Evolutionary conservation across 495 filamentous ascomycete species (phyloP).

Genomic region (Penicillium argentinense): DNA sequence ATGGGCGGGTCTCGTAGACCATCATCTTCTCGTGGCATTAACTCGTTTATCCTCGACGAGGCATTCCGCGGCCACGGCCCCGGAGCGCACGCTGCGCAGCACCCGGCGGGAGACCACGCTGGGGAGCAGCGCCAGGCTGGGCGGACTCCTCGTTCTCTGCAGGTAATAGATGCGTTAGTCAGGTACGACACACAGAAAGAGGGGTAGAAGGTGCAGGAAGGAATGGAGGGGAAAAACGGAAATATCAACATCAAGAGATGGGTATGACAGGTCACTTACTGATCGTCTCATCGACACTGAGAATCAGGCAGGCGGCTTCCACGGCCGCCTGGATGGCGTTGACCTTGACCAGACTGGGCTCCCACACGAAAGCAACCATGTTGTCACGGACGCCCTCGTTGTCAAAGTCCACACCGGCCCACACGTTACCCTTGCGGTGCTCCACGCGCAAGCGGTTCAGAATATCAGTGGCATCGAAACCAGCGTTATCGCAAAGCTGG

Average conservation of each 20-base stretch:
- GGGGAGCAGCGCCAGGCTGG: constrained; percentile 74
- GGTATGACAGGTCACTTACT: constrained; percentile 46
- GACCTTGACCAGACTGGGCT: constrained; percentile 92
- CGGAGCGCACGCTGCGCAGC: constrained; percentile 88
- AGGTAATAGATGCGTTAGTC: constrained; percentile 17
- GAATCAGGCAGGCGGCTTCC: constrained; percentile 90
- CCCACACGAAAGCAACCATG: constrained; percentile 93
- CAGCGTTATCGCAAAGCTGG: constrained; percentile 96
- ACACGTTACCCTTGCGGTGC: constrained; percentile 84
- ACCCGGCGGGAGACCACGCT: constrained; percentile 79
- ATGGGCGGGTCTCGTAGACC: constrained; percentile 13
- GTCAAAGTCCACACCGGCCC: constrained; percentile 94
- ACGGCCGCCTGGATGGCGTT: constrained; percentile 96
- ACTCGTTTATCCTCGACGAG: constrained; percentile 45
- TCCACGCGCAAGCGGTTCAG: constrained; percentile 92
- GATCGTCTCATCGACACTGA: constrained; percentile 97
- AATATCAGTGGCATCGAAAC: constrained; percentile 97
- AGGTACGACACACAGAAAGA: not conserved
- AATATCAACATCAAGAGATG: not conserved
- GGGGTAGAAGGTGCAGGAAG: not conserved
- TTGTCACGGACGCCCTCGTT: constrained; percentile 92
- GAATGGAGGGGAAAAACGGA: not conserved
- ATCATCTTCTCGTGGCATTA: constrained; percentile 23
- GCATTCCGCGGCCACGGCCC: constrained; percentile 88
- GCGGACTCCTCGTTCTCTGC: constrained; percentile 85